These are phyloP conservation scores for Candida boidinii DNA, from an alignment of 805 yeast genomes.

Conservation along the genomic window DNA sequence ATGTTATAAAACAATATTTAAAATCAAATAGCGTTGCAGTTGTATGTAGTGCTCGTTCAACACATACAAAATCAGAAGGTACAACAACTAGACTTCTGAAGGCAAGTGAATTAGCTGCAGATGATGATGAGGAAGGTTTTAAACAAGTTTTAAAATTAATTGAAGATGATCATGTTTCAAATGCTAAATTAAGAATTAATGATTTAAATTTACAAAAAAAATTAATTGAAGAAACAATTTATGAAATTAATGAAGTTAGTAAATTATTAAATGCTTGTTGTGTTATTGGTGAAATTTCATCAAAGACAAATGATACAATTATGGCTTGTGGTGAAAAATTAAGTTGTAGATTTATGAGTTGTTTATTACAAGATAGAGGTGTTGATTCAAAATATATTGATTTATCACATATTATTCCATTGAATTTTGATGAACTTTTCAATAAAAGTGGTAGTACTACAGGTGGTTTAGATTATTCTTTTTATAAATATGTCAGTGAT, in stretches of 20 bases:
- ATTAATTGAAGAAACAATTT: constrained; percentile 50
- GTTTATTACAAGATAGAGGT: constrained; percentile 78
- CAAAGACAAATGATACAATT: constrained; percentile 81
- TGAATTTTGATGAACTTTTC: constrained; percentile 50
- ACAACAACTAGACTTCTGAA: constrained; percentile 80
- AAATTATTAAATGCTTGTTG: constrained; percentile 79
- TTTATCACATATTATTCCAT: constrained; percentile 62
- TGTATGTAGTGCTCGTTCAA: constrained; percentile 92
- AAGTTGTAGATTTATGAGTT: constrained; percentile 82
- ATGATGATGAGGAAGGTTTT: constrained; percentile 29
- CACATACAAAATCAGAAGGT: constrained; percentile 87
- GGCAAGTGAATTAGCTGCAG: constrained; percentile 77
- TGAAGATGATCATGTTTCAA: constrained; percentile 67
- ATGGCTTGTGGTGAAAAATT: constrained; percentile 93
- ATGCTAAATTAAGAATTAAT: constrained; percentile 52
- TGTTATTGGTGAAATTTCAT: constrained; percentile 83
- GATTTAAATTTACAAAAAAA: constrained; percentile 35
- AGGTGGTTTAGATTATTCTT: constrained; percentile 56
- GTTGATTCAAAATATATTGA: constrained; percentile 72
- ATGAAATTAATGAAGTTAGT: constrained; percentile 60
- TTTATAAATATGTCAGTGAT: constrained; percentile 48
- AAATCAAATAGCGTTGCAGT: constrained; percentile 69
- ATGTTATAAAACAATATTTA: constrained; percentile 66
- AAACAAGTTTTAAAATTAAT: constrained; percentile 53
- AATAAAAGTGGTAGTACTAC: too few relatives aligned